Conservation (phyloP, 805 yeast species). For the Lachancea cidri region DNA sequence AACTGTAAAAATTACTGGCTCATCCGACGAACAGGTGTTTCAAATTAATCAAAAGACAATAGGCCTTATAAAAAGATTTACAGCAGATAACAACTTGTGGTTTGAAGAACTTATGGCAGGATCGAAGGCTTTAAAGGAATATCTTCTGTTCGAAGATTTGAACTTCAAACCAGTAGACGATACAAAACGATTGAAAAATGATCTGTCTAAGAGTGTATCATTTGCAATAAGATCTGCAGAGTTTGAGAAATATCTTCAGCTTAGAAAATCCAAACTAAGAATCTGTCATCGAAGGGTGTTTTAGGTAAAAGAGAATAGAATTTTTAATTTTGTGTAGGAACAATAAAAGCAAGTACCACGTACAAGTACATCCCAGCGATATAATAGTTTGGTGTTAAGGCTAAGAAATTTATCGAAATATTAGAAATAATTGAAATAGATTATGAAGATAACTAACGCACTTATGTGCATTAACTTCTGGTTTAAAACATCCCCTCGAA, state of each 20-base stretch:
- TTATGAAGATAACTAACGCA: no score
- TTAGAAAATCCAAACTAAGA: constrained; percentile 16
- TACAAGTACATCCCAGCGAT: background rate
- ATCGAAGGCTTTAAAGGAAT: constrained; percentile 15
- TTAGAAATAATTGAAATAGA: no score
- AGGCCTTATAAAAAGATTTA: constrained; percentile 14
- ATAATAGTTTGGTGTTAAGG: background rate
- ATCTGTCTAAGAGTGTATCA: background rate
- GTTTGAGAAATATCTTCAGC: constrained; percentile 12
- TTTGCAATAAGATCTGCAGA: constrained; percentile 4
- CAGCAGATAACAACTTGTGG: constrained; percentile 15
- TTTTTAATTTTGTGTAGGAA: background rate
- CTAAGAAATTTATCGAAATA: no score
- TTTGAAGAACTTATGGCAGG: constrained; percentile 12
- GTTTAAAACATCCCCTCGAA: no score
- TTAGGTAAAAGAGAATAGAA: constrained; percentile 5
- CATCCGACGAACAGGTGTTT: constrained; percentile 12
- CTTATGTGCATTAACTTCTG: no score
- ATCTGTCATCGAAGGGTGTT: constrained; percentile 20
- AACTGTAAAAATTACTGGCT: constrained; percentile 13
- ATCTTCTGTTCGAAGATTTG: constrained; percentile 6
- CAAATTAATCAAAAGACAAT: constrained; percentile 13
- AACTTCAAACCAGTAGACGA: constrained; percentile 1
- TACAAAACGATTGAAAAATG: background rate
- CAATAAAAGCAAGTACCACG: background rate